These are phyloP conservation scores for Blumeria graminis DNA, from an alignment of 2,329 filamentous ascomycete species.

Conservation along the genomic window DNA sequence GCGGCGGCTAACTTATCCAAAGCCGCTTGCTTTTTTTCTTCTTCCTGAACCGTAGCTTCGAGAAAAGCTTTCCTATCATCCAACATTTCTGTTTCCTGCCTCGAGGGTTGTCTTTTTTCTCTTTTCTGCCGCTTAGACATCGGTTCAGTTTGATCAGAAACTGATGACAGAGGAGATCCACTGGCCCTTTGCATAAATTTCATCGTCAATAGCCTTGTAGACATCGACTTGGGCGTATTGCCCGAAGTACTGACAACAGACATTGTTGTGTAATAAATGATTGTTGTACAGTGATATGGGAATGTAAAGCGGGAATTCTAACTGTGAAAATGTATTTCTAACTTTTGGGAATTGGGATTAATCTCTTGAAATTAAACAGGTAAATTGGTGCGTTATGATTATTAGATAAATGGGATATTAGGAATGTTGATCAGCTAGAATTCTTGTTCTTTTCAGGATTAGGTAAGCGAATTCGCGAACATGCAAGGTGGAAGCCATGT, in stretches of 20 bases:
- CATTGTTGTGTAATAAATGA: conserved; percentile 7
- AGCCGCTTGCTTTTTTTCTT: conserved; percentile 35
- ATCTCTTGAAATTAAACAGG: too few species aligned
- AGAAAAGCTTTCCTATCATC: conserved; percentile 36
- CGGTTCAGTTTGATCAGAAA: conserved; percentile 26
- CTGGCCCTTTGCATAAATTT: conserved; percentile 91
- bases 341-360: too few species aligned
- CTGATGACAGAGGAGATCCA: conserved; percentile 24
- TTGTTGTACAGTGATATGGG: neutral
- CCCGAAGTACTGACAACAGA: conserved; percentile 8
- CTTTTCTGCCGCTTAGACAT: conserved; percentile 39
- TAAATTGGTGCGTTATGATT: too few species aligned
- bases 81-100: conserved; percentile 19
- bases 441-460: too few species aligned
- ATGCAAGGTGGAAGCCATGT: too few species aligned
- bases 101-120: conserved; percentile 13
- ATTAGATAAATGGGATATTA: too few species aligned
- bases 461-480: too few species aligned
- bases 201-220: conserved; percentile 74
- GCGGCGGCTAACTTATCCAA: conserved; percentile 36
- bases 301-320: too few species aligned
- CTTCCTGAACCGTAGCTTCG: conserved; percentile 40
- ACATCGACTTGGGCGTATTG: conserved; percentile 43
- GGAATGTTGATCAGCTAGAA: too few species aligned
- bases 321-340: too few species aligned